phyloP scores from a whole-genome alignment of 2,329 filamentous ascomycete species.

The Microcyclosporella mali region DNA sequence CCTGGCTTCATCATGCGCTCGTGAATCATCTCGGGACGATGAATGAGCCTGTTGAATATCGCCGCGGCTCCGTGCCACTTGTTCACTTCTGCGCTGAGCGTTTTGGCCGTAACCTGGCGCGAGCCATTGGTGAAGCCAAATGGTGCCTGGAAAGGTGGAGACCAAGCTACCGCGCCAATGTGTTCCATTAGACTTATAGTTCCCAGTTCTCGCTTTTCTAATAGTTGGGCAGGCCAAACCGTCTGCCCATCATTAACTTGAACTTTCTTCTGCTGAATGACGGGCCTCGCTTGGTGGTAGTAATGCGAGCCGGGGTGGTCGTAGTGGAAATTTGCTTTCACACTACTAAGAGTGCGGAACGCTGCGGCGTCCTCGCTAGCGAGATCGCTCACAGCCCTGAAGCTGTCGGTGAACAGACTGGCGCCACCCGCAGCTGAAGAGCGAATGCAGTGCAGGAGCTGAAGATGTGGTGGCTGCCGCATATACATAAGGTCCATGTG shows the following conservation, averaged over 20 bases:
- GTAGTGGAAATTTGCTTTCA: slow-evolving; percentile 43
- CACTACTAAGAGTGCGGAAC: slow-evolving; percentile 1
- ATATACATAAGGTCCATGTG: slow-evolving; percentile 95
- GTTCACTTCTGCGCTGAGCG: background rate
- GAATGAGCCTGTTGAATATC: slow-evolving; percentile 55
- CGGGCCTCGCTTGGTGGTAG: slow-evolving; percentile 23
- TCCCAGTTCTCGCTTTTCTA: no score
- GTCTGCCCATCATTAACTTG: background rate
- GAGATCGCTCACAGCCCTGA: slow-evolving; percentile 49
- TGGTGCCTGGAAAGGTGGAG: slow-evolving; percentile 34
- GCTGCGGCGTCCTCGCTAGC: slow-evolving; percentile 8
- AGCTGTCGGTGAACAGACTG: slow-evolving; percentile 77
- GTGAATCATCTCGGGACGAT: slow-evolving; percentile 54
- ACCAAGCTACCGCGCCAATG: slow-evolving; percentile 31
- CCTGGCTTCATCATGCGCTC: slow-evolving; percentile 70
- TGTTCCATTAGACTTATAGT: slow-evolving; percentile 17
- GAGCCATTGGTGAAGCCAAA: slow-evolving; percentile 12
- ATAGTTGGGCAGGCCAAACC: no score
- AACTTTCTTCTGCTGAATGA: slow-evolving; percentile 19
- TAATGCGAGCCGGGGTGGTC: slow-evolving; percentile 44
- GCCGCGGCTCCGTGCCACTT: slow-evolving; percentile 47
- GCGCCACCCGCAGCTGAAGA: slow-evolving; percentile 75
- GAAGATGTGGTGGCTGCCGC: slow-evolving; percentile 68
- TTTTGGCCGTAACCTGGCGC: no score
- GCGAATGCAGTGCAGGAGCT: slow-evolving; percentile 82